Base-by-base conservation (phyloP, 1,284 basidiomycete genomes). In the Cystobasidium pallidum region DNA sequence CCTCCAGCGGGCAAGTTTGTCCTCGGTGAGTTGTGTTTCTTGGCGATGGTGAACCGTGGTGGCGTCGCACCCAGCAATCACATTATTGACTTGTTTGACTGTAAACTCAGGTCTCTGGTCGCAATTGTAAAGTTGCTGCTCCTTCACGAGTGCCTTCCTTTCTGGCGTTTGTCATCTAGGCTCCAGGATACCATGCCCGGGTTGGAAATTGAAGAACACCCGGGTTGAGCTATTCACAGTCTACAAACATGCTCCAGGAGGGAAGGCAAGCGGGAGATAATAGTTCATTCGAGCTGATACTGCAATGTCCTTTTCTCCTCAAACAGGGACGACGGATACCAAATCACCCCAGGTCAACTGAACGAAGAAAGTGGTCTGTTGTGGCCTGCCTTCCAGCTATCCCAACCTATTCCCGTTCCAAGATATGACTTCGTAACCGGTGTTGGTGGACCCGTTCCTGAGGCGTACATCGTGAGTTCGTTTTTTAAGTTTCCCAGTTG, bases 351-450 rank as follows among this genome's bases (percentile, higher is more conserved):
- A 30, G 68, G 45, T n/a, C 47, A 63, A 49, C 26, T 71, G n/a
- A 71, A 71, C n/a, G 10, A 64, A 34, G 28, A 26, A 41, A n/a
- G 47, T 30, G 36, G 32, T 32, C 21, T 71, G n/a, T n/a, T 62
- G 21, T 71, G 68, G 68, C 43, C 75, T 58, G 76, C 76, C 36
- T 80, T 77, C 66, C 79, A 80, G 68, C 65, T 78, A 28, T 76
- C 78, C 1, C 79, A 80, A 72, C 61, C 64, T 24, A 80, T 80
- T 32, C 79, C 79, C 8, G 39, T 79, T 2, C 76, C 77, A 6
- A 47, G 64, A 1, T 80, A 75, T 73, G 74, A 79, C 71, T 77
- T 24, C 30, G 58, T 64, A 17, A 47, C 36, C 26, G 54, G 54
- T 34, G 62, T 51, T 21, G 39, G 62, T 43, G 34, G 41, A 6